Evolutionary conservation across 495 filamentous ascomycete genomes (phyloP), one percentile per base, ranked within the genome.

Genomic region (Neurospora sp.): DNA sequence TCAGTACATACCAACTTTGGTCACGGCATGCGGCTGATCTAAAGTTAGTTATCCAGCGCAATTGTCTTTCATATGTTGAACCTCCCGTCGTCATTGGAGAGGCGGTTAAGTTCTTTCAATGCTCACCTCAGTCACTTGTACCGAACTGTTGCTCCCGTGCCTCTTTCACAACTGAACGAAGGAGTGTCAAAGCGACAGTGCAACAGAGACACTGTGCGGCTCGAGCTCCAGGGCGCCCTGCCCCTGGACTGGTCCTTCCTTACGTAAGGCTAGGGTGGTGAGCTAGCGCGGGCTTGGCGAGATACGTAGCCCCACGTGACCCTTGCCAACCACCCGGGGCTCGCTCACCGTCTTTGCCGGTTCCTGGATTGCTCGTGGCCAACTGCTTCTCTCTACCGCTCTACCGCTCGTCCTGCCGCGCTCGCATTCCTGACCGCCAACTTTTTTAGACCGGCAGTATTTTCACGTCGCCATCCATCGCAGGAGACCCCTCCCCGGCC

Each of bases 381-480:
- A 65, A 71, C 69, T 47, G 68, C 35, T 65, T 20, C 35, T 37
- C 69, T 73, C 35, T 41, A 45, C 44, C 31, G 59, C 68, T 44
- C n/a, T 39, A 38, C 45, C 37, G 22, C 70, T 22, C 20, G 39
- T 39, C 40, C n/a, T 45, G 14, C 22, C 70, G 45, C n/a, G 22
- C 27, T 65, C 70, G 41, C 41, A 38, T 70, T 68, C 71, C 71
- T 78, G 77, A 79, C 77, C 77, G 78, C 76, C 78, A 76, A 75
- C 61, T 71, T 77, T 77, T 76, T 77, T 70, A 72, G 70, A 70
- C 75, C 78, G 78, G 78, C 78, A 80, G 75, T 75, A 80, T 78
- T 80, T 77, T 76, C 72, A 72, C 75, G 53, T 65, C 53, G 53
- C 53, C 53, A 65, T 65, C 53, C 27, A 71, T 70, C 61, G 20